Evolutionary conservation across 192 early-diverging fungal species (phyloP), one percentile per base, ranked within the genome.

Genomic region (Coemansia sp.): DNA sequence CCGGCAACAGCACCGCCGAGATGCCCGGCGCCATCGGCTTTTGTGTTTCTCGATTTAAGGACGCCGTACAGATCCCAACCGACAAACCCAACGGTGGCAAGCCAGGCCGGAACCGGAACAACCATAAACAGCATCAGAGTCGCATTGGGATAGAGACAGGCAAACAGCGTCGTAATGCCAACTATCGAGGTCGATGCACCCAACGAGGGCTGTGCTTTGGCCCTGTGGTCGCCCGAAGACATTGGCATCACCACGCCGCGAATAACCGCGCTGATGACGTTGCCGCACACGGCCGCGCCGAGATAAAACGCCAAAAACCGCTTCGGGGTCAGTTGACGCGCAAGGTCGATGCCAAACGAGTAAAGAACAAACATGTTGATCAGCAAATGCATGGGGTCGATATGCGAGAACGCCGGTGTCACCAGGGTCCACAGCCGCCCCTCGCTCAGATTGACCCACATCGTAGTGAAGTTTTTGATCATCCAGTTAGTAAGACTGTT

Each of bases 361-460:
- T 76, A 61, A 50, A 83, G 72, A 48, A 80, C 64, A 67, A 85
- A 69, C 80, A 85, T 83, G 64, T 83, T 83, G 30, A 83, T 12
- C 17, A 71, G 10, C 58, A 80, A 12, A 60, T 85, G 83, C 64
- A 73, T 56, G 5, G 72, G 61, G 8, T 73, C 69, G 32, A 71
- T 57, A 22, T 85, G 83, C 48, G 80, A 82, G 49, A 85, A 85
- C 59, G 76, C 80, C 14, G 80, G 66, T 29, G 83, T 85, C 5
- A 85, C 20, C 12, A 82, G 65, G 28, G 83, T 85, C 76, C 76
- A 85, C 17, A 76, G 32, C 28, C 83, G 72, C 5, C 80, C 80
- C 14, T 56, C 29, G 7, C 31, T 57, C 8, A 76, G 60, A 50
- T 79, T 73, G 45, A 22, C 63, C 61, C 69, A 72, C 48, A 59